phyloP scores from a whole-genome alignment of 2,329 filamentous ascomycete genomes.

The Metarhizium guizhouense region DNA sequence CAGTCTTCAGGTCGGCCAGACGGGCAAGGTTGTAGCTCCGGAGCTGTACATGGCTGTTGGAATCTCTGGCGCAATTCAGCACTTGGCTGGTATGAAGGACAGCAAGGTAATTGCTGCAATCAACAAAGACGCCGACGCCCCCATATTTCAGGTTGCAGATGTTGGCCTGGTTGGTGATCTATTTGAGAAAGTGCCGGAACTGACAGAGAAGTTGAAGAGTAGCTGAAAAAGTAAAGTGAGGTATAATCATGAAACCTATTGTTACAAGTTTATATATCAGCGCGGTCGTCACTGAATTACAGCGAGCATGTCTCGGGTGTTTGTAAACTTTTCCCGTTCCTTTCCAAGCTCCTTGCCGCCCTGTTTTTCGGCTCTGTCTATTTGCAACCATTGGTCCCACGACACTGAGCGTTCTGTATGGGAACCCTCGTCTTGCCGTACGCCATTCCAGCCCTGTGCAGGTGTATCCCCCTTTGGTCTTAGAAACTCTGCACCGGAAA shows the following conservation, averaged over 20 bases:
- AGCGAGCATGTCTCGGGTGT: conserved; percentile 47
- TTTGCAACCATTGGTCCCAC: conserved; percentile 79
- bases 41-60: conserved; percentile 92
- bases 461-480: conserved; percentile 4
- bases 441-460: conserved; percentile 63
- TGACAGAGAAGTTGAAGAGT: conserved; percentile 87
- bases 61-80: conserved; percentile 95
- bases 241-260: not conserved
- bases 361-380: conserved; percentile 68
- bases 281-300: conserved; percentile 30
- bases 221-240: conserved; percentile 14
- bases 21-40: conserved; percentile 95
- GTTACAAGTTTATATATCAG: not conserved
- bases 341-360: conserved; percentile 63
- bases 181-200: conserved; percentile 89
- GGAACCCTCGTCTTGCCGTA: conserved; percentile 49
- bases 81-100: conserved; percentile 98
- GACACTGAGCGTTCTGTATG: conserved; percentile 54
- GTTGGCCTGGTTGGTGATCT: conserved; percentile 92
- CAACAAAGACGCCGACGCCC: conserved; percentile 95
- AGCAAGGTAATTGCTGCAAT: conserved; percentile 99
- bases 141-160: conserved; percentile 97
- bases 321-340: conserved; percentile 62
- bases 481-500: conserved; percentile 31
- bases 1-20: conserved; percentile 95